Conservation (phyloP, 2,329 filamentous ascomycete species). For the Alternaria ethzedia region DNA sequence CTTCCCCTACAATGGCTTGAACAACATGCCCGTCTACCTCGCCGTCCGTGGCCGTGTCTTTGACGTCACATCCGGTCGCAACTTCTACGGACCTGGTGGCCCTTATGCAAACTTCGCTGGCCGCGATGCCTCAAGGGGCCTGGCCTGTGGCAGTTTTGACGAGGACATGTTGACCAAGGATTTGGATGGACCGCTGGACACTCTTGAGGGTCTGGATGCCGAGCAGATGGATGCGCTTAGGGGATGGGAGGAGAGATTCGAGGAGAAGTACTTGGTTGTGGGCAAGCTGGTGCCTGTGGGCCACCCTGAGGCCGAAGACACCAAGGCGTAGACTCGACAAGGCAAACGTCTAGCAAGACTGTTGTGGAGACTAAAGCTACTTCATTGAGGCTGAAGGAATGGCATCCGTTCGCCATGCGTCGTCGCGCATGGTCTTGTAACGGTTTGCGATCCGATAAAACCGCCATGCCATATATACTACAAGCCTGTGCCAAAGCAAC, state of each 20-base stretch:
- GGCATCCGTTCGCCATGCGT: neutral
- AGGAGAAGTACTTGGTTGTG: slow-evolving; percentile 94
- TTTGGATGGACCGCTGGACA: slow-evolving; percentile 81
- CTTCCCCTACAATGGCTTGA: slow-evolving; percentile 81
- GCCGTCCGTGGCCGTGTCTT: slow-evolving; percentile 92
- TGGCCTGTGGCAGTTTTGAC: slow-evolving; percentile 93
- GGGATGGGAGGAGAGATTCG: slow-evolving; percentile 93
- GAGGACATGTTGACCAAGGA: slow-evolving; percentile 94
- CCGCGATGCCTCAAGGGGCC: slow-evolving; percentile 83
- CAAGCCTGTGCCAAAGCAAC: neutral
- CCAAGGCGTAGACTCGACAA: slow-evolving; percentile 23
- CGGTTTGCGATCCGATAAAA: neutral
- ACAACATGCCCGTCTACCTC: slow-evolving; percentile 79
- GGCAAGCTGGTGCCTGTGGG: slow-evolving; percentile 78
- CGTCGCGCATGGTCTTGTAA: neutral
- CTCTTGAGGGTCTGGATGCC: slow-evolving; percentile 70
- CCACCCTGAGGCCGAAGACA: slow-evolving; percentile 58
- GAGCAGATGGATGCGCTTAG: slow-evolving; percentile 83
- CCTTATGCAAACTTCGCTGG: slow-evolving; percentile 97
- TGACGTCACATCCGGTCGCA: slow-evolving; percentile 83
- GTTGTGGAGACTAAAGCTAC: neutral
- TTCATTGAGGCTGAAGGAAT: neutral
- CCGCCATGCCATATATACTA: neutral
- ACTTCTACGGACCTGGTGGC: slow-evolving; percentile 95
- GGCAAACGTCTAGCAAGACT: neutral